Conservation (phyloP, 2,329 filamentous ascomycete species). For the Aspergillus hiratsukae region DNA sequence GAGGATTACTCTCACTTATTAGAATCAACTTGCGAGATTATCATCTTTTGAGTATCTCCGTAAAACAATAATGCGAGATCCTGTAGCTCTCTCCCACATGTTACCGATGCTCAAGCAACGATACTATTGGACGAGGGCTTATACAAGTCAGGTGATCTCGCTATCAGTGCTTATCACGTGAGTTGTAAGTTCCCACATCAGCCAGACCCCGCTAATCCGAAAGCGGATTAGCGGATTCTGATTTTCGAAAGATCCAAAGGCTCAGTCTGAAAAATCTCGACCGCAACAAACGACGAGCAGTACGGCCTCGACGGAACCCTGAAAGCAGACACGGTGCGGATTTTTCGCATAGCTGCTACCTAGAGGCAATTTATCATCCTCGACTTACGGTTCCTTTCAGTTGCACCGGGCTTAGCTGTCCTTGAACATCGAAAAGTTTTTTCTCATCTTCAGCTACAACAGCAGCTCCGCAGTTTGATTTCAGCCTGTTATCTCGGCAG, state of each 20-base stretch:
- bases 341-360: conserved; percentile 19
- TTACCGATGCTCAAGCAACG: background rate
- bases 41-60: background rate
- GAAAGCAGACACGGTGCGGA: conserved; percentile 24
- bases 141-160: conserved; percentile 25
- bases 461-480: background rate
- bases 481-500: conserved; percentile 10
- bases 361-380: conserved; percentile 11
- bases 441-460: conserved; percentile 3
- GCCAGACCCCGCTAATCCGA: conserved; percentile 18
- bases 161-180: conserved; percentile 20
- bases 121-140: conserved; percentile 22
- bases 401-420: conserved; percentile 7
- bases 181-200: conserved; percentile 15
- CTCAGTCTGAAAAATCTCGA: conserved; percentile 36
- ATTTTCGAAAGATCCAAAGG: conserved; percentile 40
- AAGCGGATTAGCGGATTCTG: conserved; percentile 29
- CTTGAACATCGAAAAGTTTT: conserved; percentile 7
- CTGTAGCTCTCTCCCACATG: background rate
- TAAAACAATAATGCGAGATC: conserved; percentile 11
- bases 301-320: conserved; percentile 30
- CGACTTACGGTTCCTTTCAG: conserved; percentile 7
- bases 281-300: conserved; percentile 35
- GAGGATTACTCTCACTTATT: background rate
- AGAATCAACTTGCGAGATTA: background rate